These are phyloP conservation scores for Wickerhamomyces bisporus DNA, from an alignment of 805 yeast genomes.

Conservation along the genomic window DNA sequence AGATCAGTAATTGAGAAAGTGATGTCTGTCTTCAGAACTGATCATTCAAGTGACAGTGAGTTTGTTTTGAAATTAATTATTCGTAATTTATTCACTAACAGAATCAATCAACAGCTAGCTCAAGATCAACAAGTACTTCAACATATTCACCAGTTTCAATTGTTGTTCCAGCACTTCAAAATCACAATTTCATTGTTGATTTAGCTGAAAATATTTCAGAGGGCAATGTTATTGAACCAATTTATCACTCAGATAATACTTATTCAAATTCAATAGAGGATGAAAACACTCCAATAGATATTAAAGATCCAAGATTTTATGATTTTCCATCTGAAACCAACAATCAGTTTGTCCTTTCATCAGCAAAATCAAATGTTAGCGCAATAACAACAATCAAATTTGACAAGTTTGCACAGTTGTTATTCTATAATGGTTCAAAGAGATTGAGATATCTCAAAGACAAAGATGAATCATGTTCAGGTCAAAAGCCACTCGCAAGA, in stretches of 20 bases:
- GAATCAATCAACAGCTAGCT: background rate
- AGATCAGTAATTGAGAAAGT: constrained; percentile 11
- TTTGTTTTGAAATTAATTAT: background rate
- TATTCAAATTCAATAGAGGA: constrained; percentile 1
- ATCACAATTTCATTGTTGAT: constrained; percentile 6
- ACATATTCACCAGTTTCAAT: constrained; percentile 14
- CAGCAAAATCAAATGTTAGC: background rate
- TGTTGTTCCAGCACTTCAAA: constrained; percentile 13
- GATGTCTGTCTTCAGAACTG: constrained; percentile 8
- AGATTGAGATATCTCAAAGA: constrained; percentile 8
- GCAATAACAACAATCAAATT: constrained; percentile 18
- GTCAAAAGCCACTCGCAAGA: background rate
- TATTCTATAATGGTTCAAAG: constrained; percentile 24
- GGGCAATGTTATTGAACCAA: constrained; percentile 9
- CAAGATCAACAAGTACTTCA: constrained; percentile 7
- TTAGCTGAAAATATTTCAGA: constrained; percentile 10
- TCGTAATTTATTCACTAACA: background rate
- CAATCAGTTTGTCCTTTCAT: background rate
- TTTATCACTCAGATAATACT: constrained; percentile 9
- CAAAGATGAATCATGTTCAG: constrained; percentile 5
- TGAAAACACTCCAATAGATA: constrained; percentile 10
- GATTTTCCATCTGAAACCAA: background rate
- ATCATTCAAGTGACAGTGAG: background rate
- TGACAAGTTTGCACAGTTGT: constrained; percentile 22
- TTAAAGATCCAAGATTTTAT: constrained; percentile 7